Percentiles rank a stretch among this genome's conserved stretches.
Conservation (phyloP, 2,329 filamentous ascomycete species). For the Teratosphaeria viscida region DNA sequence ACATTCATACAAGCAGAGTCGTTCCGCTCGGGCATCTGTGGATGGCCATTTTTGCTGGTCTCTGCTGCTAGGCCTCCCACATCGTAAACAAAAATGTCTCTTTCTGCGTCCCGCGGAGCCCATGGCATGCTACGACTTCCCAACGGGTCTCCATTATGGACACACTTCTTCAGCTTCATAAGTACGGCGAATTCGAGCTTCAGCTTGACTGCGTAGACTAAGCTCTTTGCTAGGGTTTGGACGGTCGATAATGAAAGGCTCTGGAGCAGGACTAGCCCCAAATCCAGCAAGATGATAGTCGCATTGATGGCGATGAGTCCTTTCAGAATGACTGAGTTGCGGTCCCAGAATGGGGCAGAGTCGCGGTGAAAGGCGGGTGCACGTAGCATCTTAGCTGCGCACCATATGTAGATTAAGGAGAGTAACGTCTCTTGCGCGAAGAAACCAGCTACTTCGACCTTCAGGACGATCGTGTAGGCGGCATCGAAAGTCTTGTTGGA, state of each 20-base stretch:
- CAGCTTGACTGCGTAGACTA: constrained; percentile 16
- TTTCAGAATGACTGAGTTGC: constrained; percentile 9
- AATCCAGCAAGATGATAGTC: constrained; percentile 26
- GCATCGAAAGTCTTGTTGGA: background rate
- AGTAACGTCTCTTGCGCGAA: background rate
- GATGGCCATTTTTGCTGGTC: background rate
- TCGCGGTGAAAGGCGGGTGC: background rate
- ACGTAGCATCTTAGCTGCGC: background rate
- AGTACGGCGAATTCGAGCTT: constrained; percentile 14
- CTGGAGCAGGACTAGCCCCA: constrained; percentile 22
- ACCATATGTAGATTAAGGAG: background rate
- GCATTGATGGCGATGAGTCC: constrained; percentile 26
- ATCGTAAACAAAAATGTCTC: background rate
- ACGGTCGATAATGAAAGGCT: constrained; percentile 18
- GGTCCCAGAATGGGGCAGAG: background rate
- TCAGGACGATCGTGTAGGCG: background rate
- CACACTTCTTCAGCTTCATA: constrained; percentile 9
- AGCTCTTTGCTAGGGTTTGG: constrained; percentile 26
- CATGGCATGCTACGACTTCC: background rate
- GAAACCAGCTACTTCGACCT: background rate
- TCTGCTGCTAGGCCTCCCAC: background rate
- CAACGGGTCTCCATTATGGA: background rate
- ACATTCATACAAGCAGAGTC: background rate
- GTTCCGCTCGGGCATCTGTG: background rate
- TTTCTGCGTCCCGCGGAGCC: background rate